Evolutionary conservation across 1,139 yeast genomes (phyloP), one percentile per base, ranked within the genome.

Genomic region (Kodamaea alishanica): DNA sequence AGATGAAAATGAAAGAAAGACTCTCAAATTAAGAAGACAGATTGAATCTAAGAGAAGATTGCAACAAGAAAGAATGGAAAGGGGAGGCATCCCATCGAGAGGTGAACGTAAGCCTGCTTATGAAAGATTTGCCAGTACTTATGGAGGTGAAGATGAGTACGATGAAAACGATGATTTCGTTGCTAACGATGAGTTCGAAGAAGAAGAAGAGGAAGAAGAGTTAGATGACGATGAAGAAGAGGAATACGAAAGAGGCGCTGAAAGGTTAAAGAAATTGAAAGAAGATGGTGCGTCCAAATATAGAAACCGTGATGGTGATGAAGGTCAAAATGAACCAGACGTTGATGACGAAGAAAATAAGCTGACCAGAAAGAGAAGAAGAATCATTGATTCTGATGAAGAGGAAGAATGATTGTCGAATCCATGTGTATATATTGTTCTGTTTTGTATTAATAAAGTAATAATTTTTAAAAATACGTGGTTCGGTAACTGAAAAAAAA

Each of bases 1-100:
- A 26, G 96, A 88, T 58, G 86, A 80, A 63, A 81, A 79, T 45
- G 95, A 84, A 53, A 78, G 80, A 50, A 79, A 86, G 63, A 72
- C 81, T 45, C 65, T 77, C 56, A 77, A 84, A 61, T 77, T 83
- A 61, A 76, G 81, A 70, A 72, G 90, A 67, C 83, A 79, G 70
- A 67, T 78, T 50, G 77, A 73, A 49, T 60, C 73, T 48, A 80
- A 76, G 54, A 70, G 79, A 45, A 69, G 74, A 46, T 52, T 67
- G 38, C 75, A 70, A 46, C 76, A 71, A 45, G 76, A 70, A 43
- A 58, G 69, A 40, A 44, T 64, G 45, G 73, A 64, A 32, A 49
- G 69, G 35, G 55, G 55, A 23, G 47, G 49, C 26, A 50, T 63
- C 46, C 60, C 65, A 10, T 49, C 53, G 4, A 46, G 51, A 4